Base-by-base conservation (phyloP, 2,329 filamentous ascomycete species). In the Xenoacremonium recifei region DNA sequence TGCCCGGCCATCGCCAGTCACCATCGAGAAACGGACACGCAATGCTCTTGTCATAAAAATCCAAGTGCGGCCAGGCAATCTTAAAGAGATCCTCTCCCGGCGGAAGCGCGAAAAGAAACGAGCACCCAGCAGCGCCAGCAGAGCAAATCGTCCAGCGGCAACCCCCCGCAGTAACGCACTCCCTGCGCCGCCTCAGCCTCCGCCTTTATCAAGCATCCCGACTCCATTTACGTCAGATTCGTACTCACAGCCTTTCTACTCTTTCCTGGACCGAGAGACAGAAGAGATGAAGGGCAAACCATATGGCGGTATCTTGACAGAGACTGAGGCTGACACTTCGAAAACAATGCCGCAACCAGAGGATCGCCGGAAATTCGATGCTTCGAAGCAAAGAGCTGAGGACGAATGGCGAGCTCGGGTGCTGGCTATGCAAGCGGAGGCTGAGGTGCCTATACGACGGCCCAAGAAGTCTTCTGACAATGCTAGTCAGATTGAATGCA, bases 401-500 rank as follows among this genome's bases (percentile, higher is more conserved):
- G 88, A 95, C 47, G 89, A 92, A 58, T 96, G 92, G 87, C 85
- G 89, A 59, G 78, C 81, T 64, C 82, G 72, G 50, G 74, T 69
- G 56, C 74, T 76, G 20, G 68, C 69, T 6, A 73, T 77, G 59
- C 84, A 91, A 52, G 79, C 79, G 20, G 82, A 80, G 47, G 69
- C 73, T n/a, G 81, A 82, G 33, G 72, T 76, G 13, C 79, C 80
- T 12, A 68, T 76, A 17, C 84, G 82, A 56, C 85, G 82, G 59
- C 71, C 80, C 15, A 82, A 84, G 54, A 96, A 96, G 60, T 73
- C 85, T 4, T 82, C 83, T n/a, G 89, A 88, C 0, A 89, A 89
- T 20, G 88, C 89, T 4, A 97, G 91, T 64, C 93, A 96, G 68
- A 97, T 99, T 63, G 95, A 97, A 65, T 96, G 91, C 68, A 96